A percentile compares a stretch with the other conserved stretches of the same genome.
Evolutionary conservation across 2,329 filamentous ascomycete species (phyloP).

Genomic region (Colletotrichum destructivum): DNA sequence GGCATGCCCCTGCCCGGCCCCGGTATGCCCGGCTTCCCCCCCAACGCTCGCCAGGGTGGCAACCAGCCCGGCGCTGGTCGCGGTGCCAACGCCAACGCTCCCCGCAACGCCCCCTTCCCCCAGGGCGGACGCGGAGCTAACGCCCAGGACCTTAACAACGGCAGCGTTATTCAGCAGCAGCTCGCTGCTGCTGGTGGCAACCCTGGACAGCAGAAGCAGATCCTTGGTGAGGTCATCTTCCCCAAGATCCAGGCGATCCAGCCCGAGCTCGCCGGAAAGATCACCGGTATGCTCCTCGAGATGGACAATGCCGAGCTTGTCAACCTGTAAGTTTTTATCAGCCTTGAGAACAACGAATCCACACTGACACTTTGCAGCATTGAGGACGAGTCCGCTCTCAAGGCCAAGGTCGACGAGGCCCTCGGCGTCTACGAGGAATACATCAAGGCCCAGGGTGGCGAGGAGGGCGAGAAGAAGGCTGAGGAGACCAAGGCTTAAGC

Average conservation of each 20-base stretch:
- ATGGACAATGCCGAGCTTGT: slow-evolving; percentile 98
- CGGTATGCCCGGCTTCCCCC: slow-evolving; percentile 71
- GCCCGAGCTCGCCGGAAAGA: slow-evolving; percentile 97
- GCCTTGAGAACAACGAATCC: not conserved
- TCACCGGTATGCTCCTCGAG: slow-evolving; percentile 99
- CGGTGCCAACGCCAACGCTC: slow-evolving; percentile 57
- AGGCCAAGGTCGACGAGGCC: slow-evolving; percentile 97
- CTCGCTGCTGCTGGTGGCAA: slow-evolving; percentile 66
- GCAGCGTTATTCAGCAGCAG: slow-evolving; percentile 69
- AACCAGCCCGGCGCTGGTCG: slow-evolving; percentile 62
- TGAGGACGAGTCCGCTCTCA: slow-evolving; percentile 89
- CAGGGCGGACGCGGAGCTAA: slow-evolving; percentile 64
- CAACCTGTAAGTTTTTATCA: slow-evolving; percentile 82
- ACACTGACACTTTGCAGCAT: slow-evolving; percentile 71
- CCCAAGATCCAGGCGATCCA: slow-evolving; percentile 98
- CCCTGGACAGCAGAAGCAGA: slow-evolving; percentile 94
- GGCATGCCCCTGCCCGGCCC: slow-evolving; percentile 71
- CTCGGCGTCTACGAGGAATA: slow-evolving; percentile 99
- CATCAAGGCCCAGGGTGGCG: slow-evolving; percentile 83
- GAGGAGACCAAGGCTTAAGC: slow-evolving; percentile 59
- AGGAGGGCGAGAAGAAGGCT: slow-evolving; percentile 68
- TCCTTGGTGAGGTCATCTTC: slow-evolving; percentile 97
- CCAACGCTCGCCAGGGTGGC: slow-evolving; percentile 68
- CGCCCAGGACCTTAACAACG: slow-evolving; percentile 49
- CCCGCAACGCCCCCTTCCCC: slow-evolving; percentile 59